Conservation (phyloP, 345 rosid genomes). For the Anastatica hierochuntica region DNA sequence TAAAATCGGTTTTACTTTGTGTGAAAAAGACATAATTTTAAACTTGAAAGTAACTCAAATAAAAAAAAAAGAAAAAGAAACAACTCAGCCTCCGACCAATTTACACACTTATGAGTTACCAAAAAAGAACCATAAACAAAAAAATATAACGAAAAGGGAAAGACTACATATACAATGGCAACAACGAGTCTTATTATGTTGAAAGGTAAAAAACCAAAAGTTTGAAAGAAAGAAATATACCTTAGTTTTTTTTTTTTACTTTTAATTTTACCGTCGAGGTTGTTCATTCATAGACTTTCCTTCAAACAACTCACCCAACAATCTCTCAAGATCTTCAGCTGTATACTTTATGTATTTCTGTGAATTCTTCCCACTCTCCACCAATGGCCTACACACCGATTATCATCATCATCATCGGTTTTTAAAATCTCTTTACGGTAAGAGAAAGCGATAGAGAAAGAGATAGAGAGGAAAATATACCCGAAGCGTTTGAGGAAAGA, state of each 20-base stretch:
- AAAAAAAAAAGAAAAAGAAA: no score
- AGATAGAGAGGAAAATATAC: conserved; percentile 25
- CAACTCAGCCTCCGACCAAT: not conserved
- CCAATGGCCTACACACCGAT: conserved; percentile 60
- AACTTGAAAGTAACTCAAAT: not conserved
- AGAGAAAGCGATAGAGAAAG: not conserved
- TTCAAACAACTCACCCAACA: conserved; percentile 91
- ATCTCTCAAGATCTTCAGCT: conserved; percentile 86
- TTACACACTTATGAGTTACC: conserved; percentile 10
- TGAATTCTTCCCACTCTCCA: conserved; percentile 74
- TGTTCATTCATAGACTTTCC: conserved; percentile 72
- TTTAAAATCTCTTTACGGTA: not conserved
- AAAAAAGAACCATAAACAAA: not conserved
- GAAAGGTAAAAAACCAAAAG: not conserved
- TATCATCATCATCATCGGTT: not conserved
- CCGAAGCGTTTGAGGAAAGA: conserved; percentile 50
- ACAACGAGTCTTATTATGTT: not conserved
- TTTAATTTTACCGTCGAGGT: conserved; percentile 40
- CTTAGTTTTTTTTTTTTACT: not conserved
- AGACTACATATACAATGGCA: conserved; percentile 15
- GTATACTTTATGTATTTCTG: conserved; percentile 75
- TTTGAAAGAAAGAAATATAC: not conserved
- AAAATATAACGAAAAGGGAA: not conserved
- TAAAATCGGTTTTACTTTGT: no score
- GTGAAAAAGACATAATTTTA: not conserved